Evolutionary conservation across 202 grass and related monocot genomes (phyloP).

Genomic region (Panicum virgatum): DNA sequence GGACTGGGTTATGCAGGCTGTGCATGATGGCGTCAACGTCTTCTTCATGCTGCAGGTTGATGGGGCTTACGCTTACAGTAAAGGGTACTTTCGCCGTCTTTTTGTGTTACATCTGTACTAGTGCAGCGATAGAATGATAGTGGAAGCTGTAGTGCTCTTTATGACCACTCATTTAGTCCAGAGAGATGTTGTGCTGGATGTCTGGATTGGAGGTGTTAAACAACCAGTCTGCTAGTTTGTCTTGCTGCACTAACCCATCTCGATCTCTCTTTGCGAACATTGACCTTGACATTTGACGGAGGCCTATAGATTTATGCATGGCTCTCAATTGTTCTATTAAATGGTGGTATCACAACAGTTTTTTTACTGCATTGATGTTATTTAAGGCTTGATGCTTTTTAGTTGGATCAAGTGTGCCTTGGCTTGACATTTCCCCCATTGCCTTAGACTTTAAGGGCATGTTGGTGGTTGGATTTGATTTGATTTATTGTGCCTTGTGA

Average conservation of each 20-base stretch:
- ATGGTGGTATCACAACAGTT: not conserved
- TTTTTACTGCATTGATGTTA: slow-evolving; percentile 13
- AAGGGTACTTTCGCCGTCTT: slow-evolving; percentile 71
- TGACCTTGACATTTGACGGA: not conserved
- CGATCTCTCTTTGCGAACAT: not conserved
- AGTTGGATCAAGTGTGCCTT: not conserved
- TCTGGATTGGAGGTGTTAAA: slow-evolving; percentile 14
- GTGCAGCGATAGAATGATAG: slow-evolving; percentile 23
- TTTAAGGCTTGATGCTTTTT: slow-evolving; percentile 18
- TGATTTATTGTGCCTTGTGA: slow-evolving; percentile 8
- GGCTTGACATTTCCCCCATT: not conserved
- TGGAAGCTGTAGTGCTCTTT: slow-evolving; percentile 37
- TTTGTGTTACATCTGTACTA: slow-evolving; percentile 3
- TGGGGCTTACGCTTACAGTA: slow-evolving; percentile 77
- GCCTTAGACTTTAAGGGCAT: not conserved
- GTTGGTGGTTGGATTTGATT: slow-evolving; percentile 15
- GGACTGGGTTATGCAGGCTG: slow-evolving; percentile 66
- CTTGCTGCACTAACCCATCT: slow-evolving; percentile 4
- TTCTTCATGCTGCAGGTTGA: slow-evolving; percentile 92
- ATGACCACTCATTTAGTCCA: slow-evolving; percentile 23
- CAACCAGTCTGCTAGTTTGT: slow-evolving; percentile 5
- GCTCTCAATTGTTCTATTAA: slow-evolving; percentile 13
- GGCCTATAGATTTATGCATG: slow-evolving; percentile 1
- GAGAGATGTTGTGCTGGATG: not conserved
- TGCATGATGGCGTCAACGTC: slow-evolving; percentile 87